Evolutionary conservation across 805 yeast genomes (phyloP), one percentile per base, ranked within the genome.

Genomic region (Tetrapisispora phaffii): DNA sequence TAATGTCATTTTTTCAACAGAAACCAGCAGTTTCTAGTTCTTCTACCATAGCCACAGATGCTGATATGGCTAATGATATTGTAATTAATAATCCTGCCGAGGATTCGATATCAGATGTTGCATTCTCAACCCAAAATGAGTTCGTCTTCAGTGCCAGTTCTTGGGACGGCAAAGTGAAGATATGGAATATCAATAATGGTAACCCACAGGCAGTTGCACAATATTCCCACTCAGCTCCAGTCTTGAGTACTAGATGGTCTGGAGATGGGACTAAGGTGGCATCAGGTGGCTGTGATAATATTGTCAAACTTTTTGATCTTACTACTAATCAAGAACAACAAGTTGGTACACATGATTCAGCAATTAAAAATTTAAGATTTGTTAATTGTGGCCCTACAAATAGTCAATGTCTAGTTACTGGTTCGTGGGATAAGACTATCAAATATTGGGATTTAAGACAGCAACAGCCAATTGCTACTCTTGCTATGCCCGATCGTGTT

Each of bases 81-180:
- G 69, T 77, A 28, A 71, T 87, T 34, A 75, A 77, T 48, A 82
- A 83, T 56, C 86, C 90, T 3, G 96, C 96, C 13, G 95, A 85
- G 49, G 98, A 93, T 63, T 81, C 96, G 2, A 74, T 93, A 16
- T 75, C 89, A 4, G 94, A 85, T 54, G 62, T 93, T 44, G 71
- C 87, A 17, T 93, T 90, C 66, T 85, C 96, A 9, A 85, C 97
- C 10, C 84, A 74, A 52, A 90, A 83, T 16, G 96, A 93, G 51
- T 71, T 79, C 47, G 63, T 93, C 47, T 67, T 70, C 47, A 77
- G 94, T 3, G 93, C 79, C 2, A 75, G 94, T n/a, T 82, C 94
- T n/a, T 93, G 98, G 98, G 98, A 93, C 66, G 85, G 83, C 56
- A 88, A 87, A 60, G 96, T 87, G 35, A 75, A 97, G 48, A 80